Percentiles rank a stretch among this genome's conserved stretches.
Conservation (phyloP, 2,329 filamentous ascomycete genomes). For the Didymella glomerata region DNA sequence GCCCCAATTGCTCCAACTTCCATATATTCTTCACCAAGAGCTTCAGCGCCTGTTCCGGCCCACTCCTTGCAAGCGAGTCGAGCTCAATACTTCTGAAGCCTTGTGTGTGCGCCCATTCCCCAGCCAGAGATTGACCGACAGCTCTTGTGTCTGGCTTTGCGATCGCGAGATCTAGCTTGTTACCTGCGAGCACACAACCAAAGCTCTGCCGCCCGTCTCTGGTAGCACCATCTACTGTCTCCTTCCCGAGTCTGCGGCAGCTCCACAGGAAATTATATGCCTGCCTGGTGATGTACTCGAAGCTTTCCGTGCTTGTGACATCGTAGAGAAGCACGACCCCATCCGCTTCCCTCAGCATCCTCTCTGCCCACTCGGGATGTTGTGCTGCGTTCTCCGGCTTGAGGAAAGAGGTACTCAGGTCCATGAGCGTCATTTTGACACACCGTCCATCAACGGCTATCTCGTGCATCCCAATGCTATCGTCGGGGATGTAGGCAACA, state of each 20-base stretch:
- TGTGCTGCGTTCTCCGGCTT: slow-evolving; percentile 8
- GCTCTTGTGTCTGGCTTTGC: slow-evolving; percentile 14
- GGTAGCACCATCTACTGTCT: not conserved
- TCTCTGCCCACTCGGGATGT: slow-evolving; percentile 15
- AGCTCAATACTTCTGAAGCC: slow-evolving; percentile 35
- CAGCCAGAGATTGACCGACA: slow-evolving; percentile 29
- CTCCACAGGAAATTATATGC: slow-evolving; percentile 31
- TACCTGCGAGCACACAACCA: slow-evolving; percentile 42
- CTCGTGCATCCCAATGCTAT: slow-evolving; percentile 3
- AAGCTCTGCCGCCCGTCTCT: slow-evolving; percentile 27
- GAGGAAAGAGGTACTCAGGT: slow-evolving; percentile 33
- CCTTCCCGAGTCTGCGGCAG: slow-evolving; percentile 10
- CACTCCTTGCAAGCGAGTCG: slow-evolving; percentile 15
- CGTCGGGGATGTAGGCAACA: slow-evolving; percentile 22
- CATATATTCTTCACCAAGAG: slow-evolving; percentile 29
- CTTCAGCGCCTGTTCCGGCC: slow-evolving; percentile 26
- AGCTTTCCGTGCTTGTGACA: slow-evolving; percentile 34
- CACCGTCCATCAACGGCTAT: slow-evolving; percentile 21
- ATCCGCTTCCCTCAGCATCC: slow-evolving; percentile 22
- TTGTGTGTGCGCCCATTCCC: slow-evolving; percentile 38
- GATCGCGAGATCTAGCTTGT: slow-evolving; percentile 33
- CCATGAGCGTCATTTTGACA: slow-evolving; percentile 26
- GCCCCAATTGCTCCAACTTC: slow-evolving; percentile 18
- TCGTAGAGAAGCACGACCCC: slow-evolving; percentile 45
- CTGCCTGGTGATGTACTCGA: slow-evolving; percentile 29